Percentiles rank a stretch among this genome's conserved stretches.
These are phyloP conservation scores for Epichloe sibirici DNA, from an alignment of 2,329 filamentous ascomycete species.

Conservation along the genomic window DNA sequence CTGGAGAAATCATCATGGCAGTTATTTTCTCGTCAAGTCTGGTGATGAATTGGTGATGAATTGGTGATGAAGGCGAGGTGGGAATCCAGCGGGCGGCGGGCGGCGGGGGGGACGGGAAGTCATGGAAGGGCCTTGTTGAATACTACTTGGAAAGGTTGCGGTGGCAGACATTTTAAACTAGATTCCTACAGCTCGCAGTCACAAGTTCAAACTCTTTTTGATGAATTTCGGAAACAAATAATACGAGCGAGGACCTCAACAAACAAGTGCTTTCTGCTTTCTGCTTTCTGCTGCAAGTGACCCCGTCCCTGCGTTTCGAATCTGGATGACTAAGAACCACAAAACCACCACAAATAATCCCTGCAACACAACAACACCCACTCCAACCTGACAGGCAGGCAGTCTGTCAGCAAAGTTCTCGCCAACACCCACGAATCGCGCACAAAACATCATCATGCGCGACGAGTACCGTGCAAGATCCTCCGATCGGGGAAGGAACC, in stretches of 20 bases:
- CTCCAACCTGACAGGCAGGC: no score
- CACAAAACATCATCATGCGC: conserved; percentile 25
- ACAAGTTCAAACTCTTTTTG: no score
- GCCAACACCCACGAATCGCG: background rate
- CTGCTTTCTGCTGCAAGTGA: no score
- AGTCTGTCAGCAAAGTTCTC: background rate
- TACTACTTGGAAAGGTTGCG: no score
- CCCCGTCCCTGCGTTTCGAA: background rate
- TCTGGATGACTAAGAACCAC: background rate
- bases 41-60: background rate
- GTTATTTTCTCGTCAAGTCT: background rate
- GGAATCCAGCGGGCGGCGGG: background rate
- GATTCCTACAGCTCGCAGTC: no score
- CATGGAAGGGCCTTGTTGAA: background rate
- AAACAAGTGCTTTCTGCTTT: no score
- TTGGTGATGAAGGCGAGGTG: background rate
- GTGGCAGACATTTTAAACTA: no score
- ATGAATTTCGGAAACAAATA: no score
- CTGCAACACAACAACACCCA: no score
- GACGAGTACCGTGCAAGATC: conserved; percentile 26
- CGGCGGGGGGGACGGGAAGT: background rate
- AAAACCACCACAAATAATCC: no score
- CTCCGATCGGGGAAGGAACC: conserved; percentile 16
- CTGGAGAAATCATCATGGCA: conserved; percentile 6
- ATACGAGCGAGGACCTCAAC: no score